These are phyloP conservation scores for Penicillium palitans DNA, from an alignment of 2,329 filamentous ascomycete species.

Conservation along the genomic window DNA sequence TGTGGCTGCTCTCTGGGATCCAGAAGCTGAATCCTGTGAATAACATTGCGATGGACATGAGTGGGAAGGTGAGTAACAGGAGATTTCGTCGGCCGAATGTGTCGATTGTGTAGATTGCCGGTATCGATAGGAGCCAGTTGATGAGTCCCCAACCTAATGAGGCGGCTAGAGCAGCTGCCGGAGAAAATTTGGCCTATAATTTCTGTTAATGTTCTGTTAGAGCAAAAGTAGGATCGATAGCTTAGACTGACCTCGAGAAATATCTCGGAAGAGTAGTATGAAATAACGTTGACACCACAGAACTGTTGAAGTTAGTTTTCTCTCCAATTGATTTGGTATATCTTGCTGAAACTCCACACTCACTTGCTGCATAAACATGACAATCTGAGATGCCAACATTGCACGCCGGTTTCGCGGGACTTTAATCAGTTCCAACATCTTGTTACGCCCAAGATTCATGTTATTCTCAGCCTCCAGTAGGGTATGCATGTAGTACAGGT, in stretches of 20 bases:
- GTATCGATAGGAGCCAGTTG: constrained; percentile 65
- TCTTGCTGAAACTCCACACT: constrained; percentile 1
- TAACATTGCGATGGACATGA: constrained; percentile 59
- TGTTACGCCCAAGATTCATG: constrained; percentile 53
- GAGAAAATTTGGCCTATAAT: constrained; percentile 47
- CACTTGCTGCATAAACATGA: constrained; percentile 68
- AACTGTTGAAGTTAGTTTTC: constrained; percentile 30
- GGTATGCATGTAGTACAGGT: constrained; percentile 50
- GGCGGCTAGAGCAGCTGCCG: constrained; percentile 54
- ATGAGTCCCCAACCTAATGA: constrained; percentile 63
- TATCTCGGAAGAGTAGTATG: constrained; percentile 63
- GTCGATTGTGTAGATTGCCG: constrained; percentile 67
- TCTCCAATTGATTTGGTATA: neutral
- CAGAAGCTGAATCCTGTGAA: constrained; percentile 56
- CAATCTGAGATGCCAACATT: constrained; percentile 60
- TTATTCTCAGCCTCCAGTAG: constrained; percentile 62
- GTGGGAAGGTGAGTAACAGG: constrained; percentile 63
- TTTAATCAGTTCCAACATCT: constrained; percentile 59
- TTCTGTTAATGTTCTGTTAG: neutral
- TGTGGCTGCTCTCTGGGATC: constrained; percentile 44
- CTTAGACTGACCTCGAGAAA: constrained; percentile 43
- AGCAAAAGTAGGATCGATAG: neutral
- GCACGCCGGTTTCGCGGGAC: constrained; percentile 64
- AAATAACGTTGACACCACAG: constrained; percentile 56
- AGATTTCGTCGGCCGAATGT: constrained; percentile 66